Evolutionary conservation across 192 early-diverging fungal species (phyloP).

Genomic region (Cladochytrium replicatum): DNA sequence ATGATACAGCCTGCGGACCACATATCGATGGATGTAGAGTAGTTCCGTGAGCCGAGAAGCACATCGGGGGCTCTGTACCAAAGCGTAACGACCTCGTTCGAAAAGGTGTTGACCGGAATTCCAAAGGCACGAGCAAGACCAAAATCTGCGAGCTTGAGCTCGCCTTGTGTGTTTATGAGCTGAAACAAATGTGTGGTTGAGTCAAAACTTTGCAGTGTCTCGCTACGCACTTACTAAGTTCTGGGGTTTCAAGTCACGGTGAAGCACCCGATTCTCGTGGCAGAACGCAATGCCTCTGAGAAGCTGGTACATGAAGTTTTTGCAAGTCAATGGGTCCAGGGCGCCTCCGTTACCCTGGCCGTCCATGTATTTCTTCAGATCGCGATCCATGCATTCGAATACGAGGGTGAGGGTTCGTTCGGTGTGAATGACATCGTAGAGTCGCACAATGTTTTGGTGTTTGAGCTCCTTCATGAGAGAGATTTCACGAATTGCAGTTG

Average conservation of each 20-base stretch:
- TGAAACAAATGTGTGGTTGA: too few species aligned
- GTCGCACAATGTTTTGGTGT: conserved; percentile 61
- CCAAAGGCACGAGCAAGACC: conserved; percentile 95
- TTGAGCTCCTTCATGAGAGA: conserved; percentile 76
- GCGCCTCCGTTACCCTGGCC: conserved; percentile 34
- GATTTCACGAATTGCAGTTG: conserved; percentile 71
- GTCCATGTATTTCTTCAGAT: conserved; percentile 83
- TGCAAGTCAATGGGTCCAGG: conserved; percentile 30
- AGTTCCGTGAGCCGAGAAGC: conserved; percentile 83
- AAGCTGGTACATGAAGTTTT: conserved; percentile 80
- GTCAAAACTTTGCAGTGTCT: too few species aligned
- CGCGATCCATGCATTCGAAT: conserved; percentile 85
- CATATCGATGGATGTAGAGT: conserved; percentile 90
- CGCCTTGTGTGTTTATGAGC: conserved; percentile 76
- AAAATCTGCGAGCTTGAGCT: conserved; percentile 72
- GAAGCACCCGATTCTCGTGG: conserved; percentile 83
- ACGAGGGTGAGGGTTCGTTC: conserved; percentile 86
- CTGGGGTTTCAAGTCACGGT: conserved; percentile 65
- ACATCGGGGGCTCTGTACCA: conserved; percentile 97
- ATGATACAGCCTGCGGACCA: conserved; percentile 96
- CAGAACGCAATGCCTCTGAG: conserved; percentile 77
- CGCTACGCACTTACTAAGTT: conserved; percentile 35
- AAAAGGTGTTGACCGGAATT: conserved; percentile 61
- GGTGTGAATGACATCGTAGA: conserved; percentile 84
- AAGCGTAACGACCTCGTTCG: conserved; percentile 93